Conservation (phyloP, 2,329 filamentous ascomycete genomes). For the Sporothrix phasma region DNA sequence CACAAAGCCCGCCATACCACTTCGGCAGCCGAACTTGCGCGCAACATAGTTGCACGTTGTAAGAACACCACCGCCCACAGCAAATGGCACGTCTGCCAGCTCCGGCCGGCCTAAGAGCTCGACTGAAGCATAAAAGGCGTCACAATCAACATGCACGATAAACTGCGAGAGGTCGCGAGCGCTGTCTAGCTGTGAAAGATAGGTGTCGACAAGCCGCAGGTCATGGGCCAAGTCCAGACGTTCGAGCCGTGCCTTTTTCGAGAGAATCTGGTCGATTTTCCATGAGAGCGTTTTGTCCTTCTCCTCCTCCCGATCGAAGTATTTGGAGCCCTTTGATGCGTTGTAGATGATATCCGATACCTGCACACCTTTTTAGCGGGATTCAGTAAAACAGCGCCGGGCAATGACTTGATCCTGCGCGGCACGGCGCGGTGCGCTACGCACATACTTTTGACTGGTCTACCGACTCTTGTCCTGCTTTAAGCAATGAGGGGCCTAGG, state of each 20-base stretch:
- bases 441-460: conserved; percentile 69
- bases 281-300: conserved; percentile 73
- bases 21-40: conserved; percentile 79
- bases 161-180: conserved; percentile 72
- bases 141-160: conserved; percentile 89
- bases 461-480: conserved; percentile 87
- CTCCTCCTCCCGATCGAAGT: conserved; percentile 81
- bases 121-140: conserved; percentile 94
- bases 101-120: conserved; percentile 79
- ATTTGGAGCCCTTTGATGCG: conserved; percentile 92
- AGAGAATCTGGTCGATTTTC: conserved; percentile 73
- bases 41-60: conserved; percentile 79
- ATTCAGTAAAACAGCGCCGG: neutral
- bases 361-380: conserved; percentile 27
- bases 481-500: conserved; percentile 82
- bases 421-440: neutral
- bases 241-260: conserved; percentile 66
- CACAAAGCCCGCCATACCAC: conserved; percentile 93
- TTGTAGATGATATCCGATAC: conserved; percentile 97
- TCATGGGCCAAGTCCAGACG: conserved; percentile 64
- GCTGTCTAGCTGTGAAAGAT: conserved; percentile 69
- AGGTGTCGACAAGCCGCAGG: conserved; percentile 65
- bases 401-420: neutral
- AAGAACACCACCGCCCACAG: conserved; percentile 63
- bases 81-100: conserved; percentile 77